These are phyloP conservation scores for Stemphylium beticola DNA, from an alignment of 2,329 filamentous ascomycete species.

Conservation along the genomic window DNA sequence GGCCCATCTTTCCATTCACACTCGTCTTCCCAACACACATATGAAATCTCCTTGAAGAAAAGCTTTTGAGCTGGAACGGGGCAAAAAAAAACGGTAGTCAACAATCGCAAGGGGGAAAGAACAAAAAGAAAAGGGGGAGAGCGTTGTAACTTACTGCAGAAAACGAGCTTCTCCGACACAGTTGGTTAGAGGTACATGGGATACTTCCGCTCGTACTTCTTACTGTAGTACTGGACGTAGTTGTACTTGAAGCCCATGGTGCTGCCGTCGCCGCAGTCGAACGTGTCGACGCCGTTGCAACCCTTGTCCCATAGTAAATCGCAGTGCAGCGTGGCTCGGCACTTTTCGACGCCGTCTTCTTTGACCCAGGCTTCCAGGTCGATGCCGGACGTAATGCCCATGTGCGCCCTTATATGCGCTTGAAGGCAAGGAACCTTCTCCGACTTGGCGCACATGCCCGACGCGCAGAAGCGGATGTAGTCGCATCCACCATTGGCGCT, in stretches of 20 bases:
- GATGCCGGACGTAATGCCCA: conserved; percentile 2
- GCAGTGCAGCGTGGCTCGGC: not conserved
- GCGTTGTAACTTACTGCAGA: conserved; percentile 1
- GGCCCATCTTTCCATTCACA: conserved; percentile 2
- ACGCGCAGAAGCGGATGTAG: conserved; percentile 3
- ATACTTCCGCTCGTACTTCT: conserved; percentile 1
- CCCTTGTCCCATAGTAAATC: not conserved
- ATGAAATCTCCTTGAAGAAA: not conserved
- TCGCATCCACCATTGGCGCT: conserved; percentile 6
- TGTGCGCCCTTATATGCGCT: conserved; percentile 1
- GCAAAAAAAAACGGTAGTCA: not conserved
- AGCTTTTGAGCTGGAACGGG: not conserved
- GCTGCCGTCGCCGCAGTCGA: conserved; percentile 2
- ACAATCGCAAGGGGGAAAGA: not conserved
- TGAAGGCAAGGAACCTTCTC: conserved; percentile 2
- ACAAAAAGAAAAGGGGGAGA: not conserved
- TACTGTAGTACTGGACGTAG: conserved; percentile 1
- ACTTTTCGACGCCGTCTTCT: not conserved
- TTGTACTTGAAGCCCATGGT: conserved; percentile 1
- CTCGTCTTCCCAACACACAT: not conserved
- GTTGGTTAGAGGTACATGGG: not conserved
- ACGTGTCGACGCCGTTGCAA: not conserved
- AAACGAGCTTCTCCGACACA: not conserved
- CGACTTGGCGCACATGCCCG: conserved; percentile 1
- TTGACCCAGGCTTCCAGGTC: conserved; percentile 1